These are phyloP conservation scores for Fusarium napiforme DNA, from an alignment of 2,329 filamentous ascomycete species.

Conservation along the genomic window DNA sequence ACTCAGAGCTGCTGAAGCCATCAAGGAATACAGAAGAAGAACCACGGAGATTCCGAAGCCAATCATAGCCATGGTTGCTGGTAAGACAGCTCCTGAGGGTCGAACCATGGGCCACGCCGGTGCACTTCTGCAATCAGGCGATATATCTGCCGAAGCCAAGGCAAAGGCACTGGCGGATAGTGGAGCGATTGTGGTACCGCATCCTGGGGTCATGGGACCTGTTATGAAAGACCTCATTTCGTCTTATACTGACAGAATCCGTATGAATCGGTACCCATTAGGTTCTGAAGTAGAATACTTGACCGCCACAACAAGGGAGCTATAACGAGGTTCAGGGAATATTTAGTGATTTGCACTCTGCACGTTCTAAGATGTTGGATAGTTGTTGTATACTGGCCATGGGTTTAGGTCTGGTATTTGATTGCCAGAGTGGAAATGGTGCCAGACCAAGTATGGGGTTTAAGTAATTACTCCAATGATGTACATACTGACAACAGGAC, in stretches of 20 bases:
- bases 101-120: slow-evolving; percentile 80
- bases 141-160: slow-evolving; percentile 49
- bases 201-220: slow-evolving; percentile 52
- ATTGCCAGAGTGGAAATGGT: too few relatives aligned
- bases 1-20: slow-evolving; percentile 77
- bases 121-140: slow-evolving; percentile 60
- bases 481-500: accelerated
- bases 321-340: background rate
- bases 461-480: accelerated
- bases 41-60: slow-evolving; percentile 54
- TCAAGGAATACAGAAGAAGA: slow-evolving; percentile 64
- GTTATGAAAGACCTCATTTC: slow-evolving; percentile 49
- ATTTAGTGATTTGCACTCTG: background rate
- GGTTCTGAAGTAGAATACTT: too few relatives aligned
- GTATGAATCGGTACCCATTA: too few relatives aligned
- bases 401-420: background rate
- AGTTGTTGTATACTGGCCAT: background rate
- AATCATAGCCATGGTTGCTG: slow-evolving; percentile 72
- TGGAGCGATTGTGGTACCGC: slow-evolving; percentile 52
- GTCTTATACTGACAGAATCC: background rate
- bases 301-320: too few relatives aligned
- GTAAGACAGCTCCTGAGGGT: slow-evolving; percentile 68
- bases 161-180: slow-evolving; percentile 49
- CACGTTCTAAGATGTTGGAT: background rate
- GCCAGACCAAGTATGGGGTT: background rate